Base-by-base conservation (phyloP, 2,329 filamentous ascomycete genomes). In the Lachnellula occidentalis region DNA sequence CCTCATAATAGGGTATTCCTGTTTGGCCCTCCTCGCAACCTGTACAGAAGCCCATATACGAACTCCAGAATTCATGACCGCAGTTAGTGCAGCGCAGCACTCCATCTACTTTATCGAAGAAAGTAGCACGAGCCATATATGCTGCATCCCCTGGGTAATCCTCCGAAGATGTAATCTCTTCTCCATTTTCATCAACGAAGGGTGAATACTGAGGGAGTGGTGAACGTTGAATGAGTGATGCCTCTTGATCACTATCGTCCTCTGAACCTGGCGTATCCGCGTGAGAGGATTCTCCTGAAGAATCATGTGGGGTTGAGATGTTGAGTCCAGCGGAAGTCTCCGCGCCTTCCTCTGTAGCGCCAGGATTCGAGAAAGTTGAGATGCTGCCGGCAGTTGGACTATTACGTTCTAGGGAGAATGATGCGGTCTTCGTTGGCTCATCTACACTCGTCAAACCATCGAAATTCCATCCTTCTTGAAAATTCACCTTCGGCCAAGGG, bases 71-170 rank as follows among this genome's bases (percentile, higher is more conserved):
- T 51, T 68, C 66, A 37, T 66, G 57, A 5, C 48, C 47, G 22
- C 66, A 68, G 4, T 14, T 17, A 24, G 34, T 46, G 34, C 66
- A 68, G 14, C 66, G 58, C 36, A 51, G 22, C 8, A 67, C 45
- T 3, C 48, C 19, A 45, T 67, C 63, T 1, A 36, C 46, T 2
- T 8, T 2, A 47, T 66, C 63, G 24, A 41, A 61, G 49, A 50
- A 54, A 21, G 45, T 45, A 8, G 8, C 17, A 12, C 14, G 9
- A 7, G 41, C 47, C 17, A 19, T 24, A n/a, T 47, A 34, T 5
- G 34, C 19, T 7, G 39, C 12, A 21, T 39, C 24, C 9, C 9
- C 9, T 31, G 27, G 27, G 27, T 31, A 12, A 12, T 45, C 22
- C 31, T 34, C 42, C 6, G n/a, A 5, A n/a, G 5, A 41, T 22